Evolutionary conservation across 2,329 filamentous ascomycete genomes (phyloP), one percentile per base, ranked within the genome.

Genomic region (Botrytis porri): DNA sequence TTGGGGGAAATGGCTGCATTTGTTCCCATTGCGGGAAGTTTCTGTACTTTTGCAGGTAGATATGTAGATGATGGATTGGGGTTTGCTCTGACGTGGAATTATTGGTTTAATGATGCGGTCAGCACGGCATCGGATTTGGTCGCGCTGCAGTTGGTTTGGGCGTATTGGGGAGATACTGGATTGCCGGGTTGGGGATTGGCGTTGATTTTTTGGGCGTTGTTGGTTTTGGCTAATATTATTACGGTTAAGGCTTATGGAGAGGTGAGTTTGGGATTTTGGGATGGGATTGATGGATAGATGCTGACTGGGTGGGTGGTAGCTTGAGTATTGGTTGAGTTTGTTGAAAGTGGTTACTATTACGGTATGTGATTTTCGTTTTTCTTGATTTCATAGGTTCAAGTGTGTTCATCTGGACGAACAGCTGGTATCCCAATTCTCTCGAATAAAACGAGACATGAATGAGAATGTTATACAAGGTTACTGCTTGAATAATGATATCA

Each of bases 51-150:
- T 81, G 86, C 87, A 25, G 85, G 84, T 16, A 83, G 86, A 64
- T 88, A 86, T 73, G 84, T 88, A 18, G 86, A 88, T 76, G 85
- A 87, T 76, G 84, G 85, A 1, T 84, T 87, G 75, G 86, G 86
- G 1, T 88, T 88, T 74, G 85, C 86, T 4, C 79, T 87, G 43
- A 87, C 86, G 0, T 80, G 86, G 87, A 88, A 88, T 76, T 88
- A 88, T 79, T 91, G 88, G 88, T 90, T 90, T 77, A 90, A 91
- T 78, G 88, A 91, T 80, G 89, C 88, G 1, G 86, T 88, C 0
- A 86, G 85, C 0, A 88, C 86, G 1, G 89, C 89, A 0, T 83
- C 88, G 0, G 89, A 92, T 81, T 81, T 91, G 39, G 87, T 90
- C 32, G 85, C 87, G 0, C 79, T 88, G 48, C 87, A 89, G 78